Evolutionary conservation across 2,329 filamentous ascomycete species (phyloP).

Genomic region (Mycocentrospora acerina): DNA sequence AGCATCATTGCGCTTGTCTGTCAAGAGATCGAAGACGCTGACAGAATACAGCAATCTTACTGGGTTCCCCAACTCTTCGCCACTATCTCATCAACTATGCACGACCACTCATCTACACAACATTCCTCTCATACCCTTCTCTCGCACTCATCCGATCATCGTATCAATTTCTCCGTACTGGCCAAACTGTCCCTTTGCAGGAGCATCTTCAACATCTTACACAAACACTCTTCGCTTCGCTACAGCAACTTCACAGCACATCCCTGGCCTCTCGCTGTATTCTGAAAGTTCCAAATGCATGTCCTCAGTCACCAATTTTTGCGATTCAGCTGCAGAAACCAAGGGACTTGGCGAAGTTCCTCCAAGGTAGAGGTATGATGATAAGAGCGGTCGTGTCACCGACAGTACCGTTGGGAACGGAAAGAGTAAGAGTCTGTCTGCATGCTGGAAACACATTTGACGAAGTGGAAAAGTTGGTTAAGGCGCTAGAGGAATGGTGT

Average conservation of each 20-base stretch:
- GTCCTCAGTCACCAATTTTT: slow-evolving; percentile 36
- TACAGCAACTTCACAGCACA: slow-evolving; percentile 13
- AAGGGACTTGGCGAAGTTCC: slow-evolving; percentile 25
- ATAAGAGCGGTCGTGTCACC: slow-evolving; percentile 44
- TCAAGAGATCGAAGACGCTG: not conserved
- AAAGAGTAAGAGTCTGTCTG: slow-evolving; percentile 45
- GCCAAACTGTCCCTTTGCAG: slow-evolving; percentile 23
- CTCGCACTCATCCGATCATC: slow-evolving; percentile 44
- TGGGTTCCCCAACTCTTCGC: slow-evolving; percentile 31
- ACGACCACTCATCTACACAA: slow-evolving; percentile 46
- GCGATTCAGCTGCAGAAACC: slow-evolving; percentile 33
- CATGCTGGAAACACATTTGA: slow-evolving; percentile 46
- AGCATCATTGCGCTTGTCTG: not conserved
- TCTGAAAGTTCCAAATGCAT: slow-evolving; percentile 25
- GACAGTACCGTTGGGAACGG: slow-evolving; percentile 44
- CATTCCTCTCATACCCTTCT: slow-evolving; percentile 45
- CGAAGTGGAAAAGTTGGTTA: slow-evolving; percentile 37
- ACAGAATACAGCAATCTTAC: slow-evolving; percentile 27
- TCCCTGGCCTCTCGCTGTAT: slow-evolving; percentile 11
- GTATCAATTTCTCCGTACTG: slow-evolving; percentile 27
- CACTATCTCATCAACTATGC: slow-evolving; percentile 43
- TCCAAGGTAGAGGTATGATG: slow-evolving; percentile 35
- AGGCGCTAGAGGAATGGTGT: slow-evolving; percentile 36
- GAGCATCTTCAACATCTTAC: slow-evolving; percentile 27
- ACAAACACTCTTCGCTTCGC: slow-evolving; percentile 17